A percentile compares a stretch with the other conserved stretches of the same genome.
phyloP scores from a whole-genome alignment of 257 asterid species.

The Ilex asprella region DNA sequence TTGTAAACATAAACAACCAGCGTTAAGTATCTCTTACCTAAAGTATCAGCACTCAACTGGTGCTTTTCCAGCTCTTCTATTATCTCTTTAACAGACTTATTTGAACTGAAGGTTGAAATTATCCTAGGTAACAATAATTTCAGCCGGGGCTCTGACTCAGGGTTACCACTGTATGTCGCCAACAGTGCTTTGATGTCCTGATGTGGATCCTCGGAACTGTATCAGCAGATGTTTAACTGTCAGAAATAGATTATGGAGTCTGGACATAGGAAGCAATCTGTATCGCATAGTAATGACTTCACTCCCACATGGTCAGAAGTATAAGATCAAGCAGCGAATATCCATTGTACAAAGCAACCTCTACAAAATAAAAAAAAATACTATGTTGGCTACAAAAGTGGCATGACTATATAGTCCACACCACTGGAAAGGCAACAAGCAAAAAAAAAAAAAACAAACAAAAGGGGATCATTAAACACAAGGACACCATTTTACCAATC shows the following conservation, averaged over 20 bases:
- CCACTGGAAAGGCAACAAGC: no score
- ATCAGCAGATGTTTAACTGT: slow-evolving; percentile 10
- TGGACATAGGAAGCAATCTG: no score
- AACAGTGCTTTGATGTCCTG: slow-evolving; percentile 51
- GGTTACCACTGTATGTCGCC: slow-evolving; percentile 55
- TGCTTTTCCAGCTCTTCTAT: slow-evolving; percentile 68
- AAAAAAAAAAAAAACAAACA: no score
- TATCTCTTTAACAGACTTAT: slow-evolving; percentile 57
- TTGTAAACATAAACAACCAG: background rate
- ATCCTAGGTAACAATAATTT: slow-evolving; percentile 79
- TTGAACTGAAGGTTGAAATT: slow-evolving; percentile 72
- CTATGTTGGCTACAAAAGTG: no score
- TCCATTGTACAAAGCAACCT: no score
- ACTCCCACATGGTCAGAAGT: no score
- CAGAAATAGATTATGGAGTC: background rate
- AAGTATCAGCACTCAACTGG: slow-evolving; percentile 68
- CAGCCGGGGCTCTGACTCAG: slow-evolving; percentile 78
- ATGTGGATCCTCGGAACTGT: slow-evolving; percentile 79
- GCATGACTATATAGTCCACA: no score
- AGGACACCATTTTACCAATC: no score
- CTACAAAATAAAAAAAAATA: no score
- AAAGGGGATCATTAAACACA: no score
- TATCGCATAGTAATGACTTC: no score
- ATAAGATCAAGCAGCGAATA: no score
- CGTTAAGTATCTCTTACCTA: slow-evolving; percentile 40